Evolutionary conservation across 495 filamentous ascomycete species (phyloP).

Genomic region (Hyaloscypha bicolor): DNA sequence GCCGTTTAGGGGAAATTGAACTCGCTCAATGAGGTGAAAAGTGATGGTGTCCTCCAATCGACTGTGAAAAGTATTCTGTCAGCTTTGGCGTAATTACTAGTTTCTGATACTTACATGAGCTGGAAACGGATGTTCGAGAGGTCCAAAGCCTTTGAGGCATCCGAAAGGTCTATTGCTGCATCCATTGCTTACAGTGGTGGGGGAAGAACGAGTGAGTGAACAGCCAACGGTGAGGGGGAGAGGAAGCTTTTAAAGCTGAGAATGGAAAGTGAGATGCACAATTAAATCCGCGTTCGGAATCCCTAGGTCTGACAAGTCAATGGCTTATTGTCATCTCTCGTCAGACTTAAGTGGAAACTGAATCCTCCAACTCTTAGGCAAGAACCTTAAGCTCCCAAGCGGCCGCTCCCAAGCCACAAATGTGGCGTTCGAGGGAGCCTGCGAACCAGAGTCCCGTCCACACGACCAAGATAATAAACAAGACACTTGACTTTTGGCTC

Average conservation of each 20-base stretch:
- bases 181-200: conserved; percentile 63
- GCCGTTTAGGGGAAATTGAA: conserved; percentile 91
- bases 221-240: neutral
- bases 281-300: neutral
- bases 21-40: conserved; percentile 97
- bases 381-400: neutral
- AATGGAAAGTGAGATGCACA: neutral
- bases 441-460: conserved; percentile 29
- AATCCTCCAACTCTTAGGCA: neutral
- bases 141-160: conserved; percentile 82
- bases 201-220: conserved; percentile 9
- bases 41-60: conserved; percentile 98
- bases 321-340: neutral
- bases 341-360: neutral
- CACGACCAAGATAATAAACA: conserved; percentile 32
- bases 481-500: conserved; percentile 7
- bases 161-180: conserved; percentile 81
- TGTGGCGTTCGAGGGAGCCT: conserved; percentile 13
- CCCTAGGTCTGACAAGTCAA: conserved; percentile 2
- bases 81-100: conserved; percentile 2
- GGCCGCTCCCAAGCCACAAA: conserved; percentile 6
- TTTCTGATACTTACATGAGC: conserved; percentile 69
- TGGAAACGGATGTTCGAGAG: conserved; percentile 93
- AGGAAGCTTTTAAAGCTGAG: neutral
- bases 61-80: conserved; percentile 44